phyloP scores from a whole-genome alignment of 345 rosid species.

The Diplotaxis tenuifolia region DNA sequence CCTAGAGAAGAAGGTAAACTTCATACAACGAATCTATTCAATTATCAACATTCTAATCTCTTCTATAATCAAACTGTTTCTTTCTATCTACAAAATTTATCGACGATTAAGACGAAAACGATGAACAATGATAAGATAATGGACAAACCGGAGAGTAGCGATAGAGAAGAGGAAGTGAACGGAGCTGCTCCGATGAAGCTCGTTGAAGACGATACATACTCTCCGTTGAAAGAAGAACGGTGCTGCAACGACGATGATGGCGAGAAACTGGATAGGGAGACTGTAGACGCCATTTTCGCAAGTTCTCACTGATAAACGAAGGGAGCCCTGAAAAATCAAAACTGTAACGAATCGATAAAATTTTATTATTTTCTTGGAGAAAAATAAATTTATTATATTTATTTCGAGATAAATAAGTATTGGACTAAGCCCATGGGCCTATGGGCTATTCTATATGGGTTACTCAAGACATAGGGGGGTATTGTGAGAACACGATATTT shows the following conservation, averaged over 20 bases:
- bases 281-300: constrained; percentile 48
- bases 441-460: not conserved
- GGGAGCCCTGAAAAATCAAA: constrained; percentile 1
- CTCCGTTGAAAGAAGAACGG: constrained; percentile 39
- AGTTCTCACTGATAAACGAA: constrained; percentile 11
- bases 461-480: not conserved
- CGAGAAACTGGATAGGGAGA: constrained; percentile 39
- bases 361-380: not conserved
- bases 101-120: not conserved
- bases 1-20: constrained; percentile 32
- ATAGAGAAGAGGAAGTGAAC: constrained; percentile 40
- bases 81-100: not conserved
- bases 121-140: constrained; percentile 1
- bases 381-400: not conserved
- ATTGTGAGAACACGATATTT: not conserved
- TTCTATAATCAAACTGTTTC: not conserved
- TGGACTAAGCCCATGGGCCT: constrained; percentile 14
- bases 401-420: not conserved
- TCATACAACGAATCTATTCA: not conserved
- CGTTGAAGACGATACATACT: constrained; percentile 27
- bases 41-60: not conserved
- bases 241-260: constrained; percentile 36
- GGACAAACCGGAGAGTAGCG: constrained; percentile 42
- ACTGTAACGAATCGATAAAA: not conserved
- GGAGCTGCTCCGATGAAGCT: constrained; percentile 40